A percentile compares a stretch with the other conserved stretches of the same genome.
Evolutionary conservation across 805 yeast species (phyloP).

Genomic region (Candida bentonensis): DNA sequence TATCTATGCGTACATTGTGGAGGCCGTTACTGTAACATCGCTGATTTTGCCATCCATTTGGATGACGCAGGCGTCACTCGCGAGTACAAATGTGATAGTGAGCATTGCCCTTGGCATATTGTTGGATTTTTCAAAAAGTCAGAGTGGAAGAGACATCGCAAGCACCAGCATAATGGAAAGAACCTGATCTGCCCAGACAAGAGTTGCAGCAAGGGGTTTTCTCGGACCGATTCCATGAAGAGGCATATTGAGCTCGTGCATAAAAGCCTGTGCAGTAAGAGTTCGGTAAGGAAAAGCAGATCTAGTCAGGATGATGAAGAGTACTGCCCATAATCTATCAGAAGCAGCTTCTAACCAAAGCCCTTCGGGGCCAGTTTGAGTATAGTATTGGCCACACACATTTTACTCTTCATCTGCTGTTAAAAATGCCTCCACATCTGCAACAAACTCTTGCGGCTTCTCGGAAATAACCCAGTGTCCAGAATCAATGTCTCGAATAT

Average conservation of each 20-base stretch:
- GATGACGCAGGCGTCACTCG: conserved; percentile 17
- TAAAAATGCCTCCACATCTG: conserved; percentile 46
- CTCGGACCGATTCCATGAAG: neutral
- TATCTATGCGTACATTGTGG: conserved; percentile 21
- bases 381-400: neutral
- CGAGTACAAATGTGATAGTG: conserved; percentile 16
- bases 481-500: conserved; percentile 56
- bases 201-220: neutral
- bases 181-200: neutral
- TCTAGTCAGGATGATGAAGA: too few relatives aligned
- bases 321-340: neutral
- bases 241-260: neutral
- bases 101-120: conserved; percentile 22
- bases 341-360: too few relatives aligned
- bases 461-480: conserved; percentile 94
- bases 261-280: too few relatives aligned
- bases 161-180: conserved; percentile 10
- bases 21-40: conserved; percentile 12
- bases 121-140: conserved; percentile 20
- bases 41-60: conserved; percentile 19
- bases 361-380: neutral
- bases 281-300: too few relatives aligned
- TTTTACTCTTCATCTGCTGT: conserved; percentile 17
- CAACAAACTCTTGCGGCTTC: conserved; percentile 64
- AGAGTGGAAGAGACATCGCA: conserved; percentile 16